Evolutionary conservation across 345 rosid genomes (phyloP).

Genomic region (Hibiscus mutabilis): DNA sequence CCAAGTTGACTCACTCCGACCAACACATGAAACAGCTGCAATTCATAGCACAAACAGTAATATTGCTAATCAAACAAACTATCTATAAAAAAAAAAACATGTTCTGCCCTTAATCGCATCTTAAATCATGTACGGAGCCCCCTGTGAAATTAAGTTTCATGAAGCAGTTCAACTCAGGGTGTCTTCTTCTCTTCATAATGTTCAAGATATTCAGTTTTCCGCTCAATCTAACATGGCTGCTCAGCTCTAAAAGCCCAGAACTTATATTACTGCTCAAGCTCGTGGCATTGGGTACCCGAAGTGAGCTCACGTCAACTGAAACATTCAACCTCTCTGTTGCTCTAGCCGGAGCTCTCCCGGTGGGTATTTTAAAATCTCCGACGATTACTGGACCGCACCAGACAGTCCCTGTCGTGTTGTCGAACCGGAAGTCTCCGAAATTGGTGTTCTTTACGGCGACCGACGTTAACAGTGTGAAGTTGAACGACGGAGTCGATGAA

Average conservation of each 20-base stretch:
- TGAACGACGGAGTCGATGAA: constrained; percentile 22
- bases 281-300: neutral
- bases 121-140: constrained; percentile 16
- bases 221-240: constrained; percentile 18
- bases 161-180: constrained; percentile 33
- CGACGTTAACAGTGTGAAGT: constrained; percentile 17
- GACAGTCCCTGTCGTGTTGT: constrained; percentile 17
- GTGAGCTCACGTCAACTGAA: constrained; percentile 21
- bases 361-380: constrained; percentile 22
- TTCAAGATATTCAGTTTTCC: constrained; percentile 31
- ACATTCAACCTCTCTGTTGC: constrained; percentile 18
- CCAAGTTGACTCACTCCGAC: neutral
- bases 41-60: too few species aligned
- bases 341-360: constrained; percentile 28
- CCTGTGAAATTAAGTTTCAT: constrained; percentile 28
- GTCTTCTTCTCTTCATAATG: constrained; percentile 23
- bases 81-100: neutral
- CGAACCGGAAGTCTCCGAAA: constrained; percentile 33
- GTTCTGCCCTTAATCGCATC: constrained; percentile 13
- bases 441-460: constrained; percentile 30
- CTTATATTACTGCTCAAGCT: constrained; percentile 24
- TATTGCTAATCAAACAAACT: too few species aligned
- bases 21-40: neutral
- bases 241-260: constrained; percentile 39
- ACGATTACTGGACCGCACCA: constrained; percentile 14